Base-by-base conservation (phyloP, 2,329 filamentous ascomycete genomes). In the Aspergillus nomiae region DNA sequence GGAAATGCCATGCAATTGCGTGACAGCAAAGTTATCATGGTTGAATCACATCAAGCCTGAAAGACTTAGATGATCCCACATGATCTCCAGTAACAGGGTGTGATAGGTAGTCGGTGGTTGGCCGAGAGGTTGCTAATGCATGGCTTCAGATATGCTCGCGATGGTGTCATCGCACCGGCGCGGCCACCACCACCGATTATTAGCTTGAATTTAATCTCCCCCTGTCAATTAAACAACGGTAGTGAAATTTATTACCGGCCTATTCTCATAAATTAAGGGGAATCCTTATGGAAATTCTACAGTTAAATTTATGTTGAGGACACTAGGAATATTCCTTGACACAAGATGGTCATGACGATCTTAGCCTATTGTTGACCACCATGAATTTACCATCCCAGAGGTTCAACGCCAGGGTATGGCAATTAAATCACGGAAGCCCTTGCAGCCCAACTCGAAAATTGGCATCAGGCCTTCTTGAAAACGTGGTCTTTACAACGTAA, bases 161-260 rank as follows among this genome's bases (percentile, higher is more conserved):
- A 54, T 54, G 51, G 51, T 54, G 51, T 54, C 51, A 54, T 54
- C 51, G 51, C 28, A 28, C 19, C 28, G 21, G 50, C 30, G 30
- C 30, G 50, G 62, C 59, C 84, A 30, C 59, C 84, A 50, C 46
- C 30, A 11, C 14, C 46, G 8, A 30, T 30, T 30, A 8, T 30
- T 32, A 50, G 46, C 16, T 3, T 2, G 0, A 4, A 30, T 30
- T 30, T n/a, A n/a, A 30, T 19, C 19, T 50, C 24, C n/a, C n/a
- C 14, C 21, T 26, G 9, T 19, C 5, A 50, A 50, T 30, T 30
- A 30, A 50, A 7, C n/a, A 16, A 24, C 21, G 11, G 8, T 48
- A 24, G n/a, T 14, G 14, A 7, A 48, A 28, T 19, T 41, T 19
- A 41, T 41, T 9, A n/a, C 38, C 7, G 8, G 16, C 19, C 1